Evolutionary conservation across 441 rosid genomes (phyloP).

Genomic region (Metrosideros polymorpha): DNA sequence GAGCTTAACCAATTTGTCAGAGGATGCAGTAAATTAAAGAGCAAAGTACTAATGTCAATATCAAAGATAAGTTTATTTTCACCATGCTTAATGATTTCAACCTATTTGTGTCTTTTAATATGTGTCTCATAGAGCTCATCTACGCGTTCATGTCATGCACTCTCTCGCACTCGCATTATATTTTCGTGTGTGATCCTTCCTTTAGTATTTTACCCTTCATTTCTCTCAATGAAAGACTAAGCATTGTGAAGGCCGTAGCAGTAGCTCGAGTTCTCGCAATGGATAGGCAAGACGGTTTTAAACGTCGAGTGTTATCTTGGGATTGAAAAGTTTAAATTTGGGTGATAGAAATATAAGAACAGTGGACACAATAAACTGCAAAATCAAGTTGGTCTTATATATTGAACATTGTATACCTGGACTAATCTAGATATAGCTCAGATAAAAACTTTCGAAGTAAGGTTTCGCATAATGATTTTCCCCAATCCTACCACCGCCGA

Average conservation of each 20-base stretch:
- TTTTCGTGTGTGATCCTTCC: not conserved
- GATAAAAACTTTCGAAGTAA: not conserved
- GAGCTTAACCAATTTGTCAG: not conserved
- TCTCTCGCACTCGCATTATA: not conserved
- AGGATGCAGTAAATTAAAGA: not conserved
- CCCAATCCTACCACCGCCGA: not conserved
- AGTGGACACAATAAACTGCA: not conserved
- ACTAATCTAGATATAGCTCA: not conserved
- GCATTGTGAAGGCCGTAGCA: not conserved
- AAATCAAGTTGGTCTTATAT: not conserved
- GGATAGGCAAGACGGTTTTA: not conserved
- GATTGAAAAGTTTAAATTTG: not conserved
- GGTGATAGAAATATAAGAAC: not conserved
- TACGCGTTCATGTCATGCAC: not conserved
- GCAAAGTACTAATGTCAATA: not conserved
- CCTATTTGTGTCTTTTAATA: too few relatives aligned
- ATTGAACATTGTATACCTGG: not conserved
- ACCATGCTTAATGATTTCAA: too few relatives aligned
- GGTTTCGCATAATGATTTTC: not conserved
- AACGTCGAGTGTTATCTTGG: too few relatives aligned
- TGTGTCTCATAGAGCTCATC: not conserved
- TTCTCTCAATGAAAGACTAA: not conserved
- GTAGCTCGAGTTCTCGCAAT: not conserved
- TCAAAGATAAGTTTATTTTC: not conserved
- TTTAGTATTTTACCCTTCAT: not conserved